phyloP scores from a whole-genome alignment of 2,329 filamentous ascomycete species.

The Sporothrix schenckii region DNA sequence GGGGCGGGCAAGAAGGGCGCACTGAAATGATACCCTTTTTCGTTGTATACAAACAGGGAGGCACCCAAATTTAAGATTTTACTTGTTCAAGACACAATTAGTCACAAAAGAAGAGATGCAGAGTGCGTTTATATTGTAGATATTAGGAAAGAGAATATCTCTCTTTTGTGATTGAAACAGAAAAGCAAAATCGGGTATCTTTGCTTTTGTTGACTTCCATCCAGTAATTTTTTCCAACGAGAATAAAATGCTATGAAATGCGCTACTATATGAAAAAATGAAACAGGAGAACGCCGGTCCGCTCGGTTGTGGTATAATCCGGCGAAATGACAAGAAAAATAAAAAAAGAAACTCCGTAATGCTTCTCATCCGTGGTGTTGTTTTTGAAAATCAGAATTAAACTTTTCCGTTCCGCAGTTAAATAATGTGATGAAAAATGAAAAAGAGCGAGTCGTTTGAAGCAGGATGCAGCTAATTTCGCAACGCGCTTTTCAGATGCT shows the following conservation, averaged over 20 bases:
- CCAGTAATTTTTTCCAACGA: not conserved
- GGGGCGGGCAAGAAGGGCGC: not conserved
- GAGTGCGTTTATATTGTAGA: too few species aligned
- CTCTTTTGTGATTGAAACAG: conserved; percentile 1
- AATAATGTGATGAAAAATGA: not conserved
- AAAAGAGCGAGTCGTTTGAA: conserved; percentile 13
- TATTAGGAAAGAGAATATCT: conserved; percentile 8
- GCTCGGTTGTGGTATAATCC: conserved; percentile 25
- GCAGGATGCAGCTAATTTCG: conserved; percentile 11
- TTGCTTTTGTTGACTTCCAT: conserved; percentile 1
- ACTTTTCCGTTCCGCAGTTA: conserved; percentile 13
- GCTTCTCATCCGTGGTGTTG: not conserved
- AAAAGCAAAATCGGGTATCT: conserved; percentile 23
- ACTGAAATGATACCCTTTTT: conserved; percentile 36
- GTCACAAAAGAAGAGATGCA: not conserved
- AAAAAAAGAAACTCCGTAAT: not conserved
- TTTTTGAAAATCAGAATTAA: not conserved
- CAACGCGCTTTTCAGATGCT: not conserved
- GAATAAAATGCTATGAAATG: not conserved
- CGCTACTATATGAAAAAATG: not conserved
- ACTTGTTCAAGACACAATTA: not conserved
- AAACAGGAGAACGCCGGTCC: conserved; percentile 24
- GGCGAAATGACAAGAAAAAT: not conserved
- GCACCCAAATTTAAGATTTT: conserved; percentile 14
- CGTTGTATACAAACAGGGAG: conserved; percentile 33